These are phyloP conservation scores for Ophiocordyceps camponoti-leonardi DNA, from an alignment of 2,329 filamentous ascomycete genomes.

Conservation along the genomic window DNA sequence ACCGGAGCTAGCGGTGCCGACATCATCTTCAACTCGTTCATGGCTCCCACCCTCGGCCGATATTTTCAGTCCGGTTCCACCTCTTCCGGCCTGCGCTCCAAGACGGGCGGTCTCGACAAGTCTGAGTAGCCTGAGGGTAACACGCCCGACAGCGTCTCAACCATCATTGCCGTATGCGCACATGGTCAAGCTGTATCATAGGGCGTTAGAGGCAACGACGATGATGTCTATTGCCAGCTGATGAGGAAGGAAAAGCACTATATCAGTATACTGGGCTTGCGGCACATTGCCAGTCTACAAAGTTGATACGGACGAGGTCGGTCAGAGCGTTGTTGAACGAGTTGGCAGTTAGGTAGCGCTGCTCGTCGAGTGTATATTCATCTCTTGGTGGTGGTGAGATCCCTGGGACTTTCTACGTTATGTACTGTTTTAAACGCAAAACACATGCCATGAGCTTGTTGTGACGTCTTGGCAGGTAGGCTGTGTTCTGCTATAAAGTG, in stretches of 20 bases:
- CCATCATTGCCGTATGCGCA: too few species aligned
- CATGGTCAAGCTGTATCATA: neutral
- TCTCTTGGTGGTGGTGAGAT: neutral
- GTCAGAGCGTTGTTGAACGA: neutral
- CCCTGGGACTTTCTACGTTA: neutral
- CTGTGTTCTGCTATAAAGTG: neutral
- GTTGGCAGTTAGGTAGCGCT: neutral
- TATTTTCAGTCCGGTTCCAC: constrained; percentile 70
- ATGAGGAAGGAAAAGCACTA: neutral
- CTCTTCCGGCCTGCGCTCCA: constrained; percentile 73
- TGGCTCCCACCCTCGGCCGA: constrained; percentile 79
- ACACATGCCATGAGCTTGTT: neutral
- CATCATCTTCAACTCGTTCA: constrained; percentile 89
- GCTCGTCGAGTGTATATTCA: neutral
- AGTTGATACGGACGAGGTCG: neutral
- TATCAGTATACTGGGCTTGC: neutral
- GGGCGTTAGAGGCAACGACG: neutral
- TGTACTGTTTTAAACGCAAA: neutral
- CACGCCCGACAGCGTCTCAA: neutral
- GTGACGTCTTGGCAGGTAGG: neutral
- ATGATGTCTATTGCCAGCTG: neutral
- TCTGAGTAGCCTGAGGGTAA: constrained; percentile 33
- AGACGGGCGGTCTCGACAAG: constrained; percentile 65
- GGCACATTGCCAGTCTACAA: neutral
- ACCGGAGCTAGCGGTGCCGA: constrained; percentile 62